Base-by-base conservation (phyloP, 768 basidiomycete species). In the Auricularia auricula-judae region DNA sequence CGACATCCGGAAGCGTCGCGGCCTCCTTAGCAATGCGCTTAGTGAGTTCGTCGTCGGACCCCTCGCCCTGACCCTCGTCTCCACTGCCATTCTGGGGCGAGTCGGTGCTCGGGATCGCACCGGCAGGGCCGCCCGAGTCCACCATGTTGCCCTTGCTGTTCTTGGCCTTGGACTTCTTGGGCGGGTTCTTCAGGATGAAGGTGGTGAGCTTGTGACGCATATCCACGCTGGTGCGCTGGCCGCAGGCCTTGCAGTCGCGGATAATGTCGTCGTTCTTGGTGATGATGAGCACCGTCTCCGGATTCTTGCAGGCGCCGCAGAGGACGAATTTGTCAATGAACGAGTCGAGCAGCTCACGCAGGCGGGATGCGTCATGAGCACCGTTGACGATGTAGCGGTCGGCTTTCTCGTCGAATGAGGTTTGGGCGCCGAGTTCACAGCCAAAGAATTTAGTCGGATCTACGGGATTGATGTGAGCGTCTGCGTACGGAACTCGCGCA, bases 361-460 rank as follows among this genome's bases (percentile, higher is more conserved):
- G 86, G 65, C 94, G 90, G 54, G 84, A 79, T 51, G 93, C 88
- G 68, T 97, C 86, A 73, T 99, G 97, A 34, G 93, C 93, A 60
- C 97, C 97, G 71, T 98, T 98, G 76, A 98, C 96, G 68, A 99
- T 98, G 80, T 96, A 99, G 59, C 96, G 85, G 69, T 99, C 97
- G 71, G 92, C 92, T 77, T 93, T 94, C 76, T 96, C 93, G 75
- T 98, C 93, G 73, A 92, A 88, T 23, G 94, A 89, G 39, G 94
- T 96, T 77, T 98, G 96, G 39, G 97, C 97, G 67, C 97, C 97
- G 65, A 98, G 88, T 76, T 99, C 97, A 75, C 91, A 94, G 36
- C 97, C 97, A 71, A 99, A 98, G 82, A 95, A 99, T 77, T 99
- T 99, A 76, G 96, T 98, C 67, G 96, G 89, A 75, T 98, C 97